Evolutionary conservation across 768 basidiomycete genomes (phyloP), one percentile per base, ranked within the genome.

Genomic region (Calocybe indica): DNA sequence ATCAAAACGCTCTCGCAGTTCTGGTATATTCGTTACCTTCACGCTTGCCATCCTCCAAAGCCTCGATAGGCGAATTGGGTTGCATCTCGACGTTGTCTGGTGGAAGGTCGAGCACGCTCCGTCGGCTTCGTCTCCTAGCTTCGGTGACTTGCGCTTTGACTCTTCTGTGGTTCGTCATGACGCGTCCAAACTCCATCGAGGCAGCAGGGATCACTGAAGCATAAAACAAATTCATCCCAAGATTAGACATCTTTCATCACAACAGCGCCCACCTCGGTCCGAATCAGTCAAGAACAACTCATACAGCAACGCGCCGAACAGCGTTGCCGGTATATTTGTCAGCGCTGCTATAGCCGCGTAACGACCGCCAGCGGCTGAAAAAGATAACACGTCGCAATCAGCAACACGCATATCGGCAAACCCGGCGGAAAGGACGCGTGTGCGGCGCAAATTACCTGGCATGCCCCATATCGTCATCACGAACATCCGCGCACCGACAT

Each of bases 271-370:
- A 81, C 82, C 79, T 61, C 82, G 65, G 51, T 76, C 74, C 8
- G 78, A 78, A 58, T 85, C 83, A 15, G 67, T 60, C 22, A 86
- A 63, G 59, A 85, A 70, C 7, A 74, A 49, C 52, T 83, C 79
- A 46, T 85, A 83, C 28, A 83, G 48, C 44, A 70, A 49, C 22
- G 70, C 74, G 11, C 72, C 80, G 41, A 82, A 62, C 29, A 83
- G 44, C 10, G 75, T 85, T 2, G 82, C 80, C 3, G 80, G 81
- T 54, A 85, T 80, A 53, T 82, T 85, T 4, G 79, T 78, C 31
- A 85, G 70, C 2, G 84, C 79, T 1, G 83, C 58, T 43, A 85
- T 74, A 7, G 82, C 85, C 1, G 79, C 74, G 55, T 85, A 86
- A 5, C 57, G 52, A 12, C 74, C 76, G 35, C 82, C 83, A 30